Conservation (phyloP, 306 rosid species). For the Quercus variabilis region DNA sequence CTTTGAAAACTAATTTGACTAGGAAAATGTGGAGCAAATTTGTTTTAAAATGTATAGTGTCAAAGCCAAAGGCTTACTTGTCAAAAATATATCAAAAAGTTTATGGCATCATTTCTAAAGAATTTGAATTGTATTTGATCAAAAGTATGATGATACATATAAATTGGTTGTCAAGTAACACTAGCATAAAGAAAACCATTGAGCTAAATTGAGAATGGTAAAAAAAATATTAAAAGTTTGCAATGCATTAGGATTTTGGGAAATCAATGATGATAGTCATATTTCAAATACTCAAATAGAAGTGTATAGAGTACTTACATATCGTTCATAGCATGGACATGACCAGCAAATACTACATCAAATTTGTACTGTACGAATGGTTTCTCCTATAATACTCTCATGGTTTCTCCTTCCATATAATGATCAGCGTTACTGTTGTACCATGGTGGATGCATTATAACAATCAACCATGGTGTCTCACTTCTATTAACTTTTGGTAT, state of each 20-base stretch:
- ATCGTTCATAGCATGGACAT: slow-evolving; percentile 59
- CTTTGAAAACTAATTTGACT: too few relatives aligned
- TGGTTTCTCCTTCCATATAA: slow-evolving; percentile 64
- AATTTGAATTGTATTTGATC: too few relatives aligned
- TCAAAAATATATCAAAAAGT: too few relatives aligned
- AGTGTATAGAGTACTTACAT: slow-evolving; percentile 24
- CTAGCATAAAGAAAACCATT: not conserved
- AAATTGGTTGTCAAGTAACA: not conserved
- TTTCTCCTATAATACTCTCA: slow-evolving; percentile 46
- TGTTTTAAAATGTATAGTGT: too few relatives aligned
- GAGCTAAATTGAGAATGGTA: too few relatives aligned
- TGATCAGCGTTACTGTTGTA: slow-evolving; percentile 54
- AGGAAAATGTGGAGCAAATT: too few relatives aligned
- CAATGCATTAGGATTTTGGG: too few relatives aligned
- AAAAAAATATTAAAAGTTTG: too few relatives aligned
- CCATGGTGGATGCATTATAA: slow-evolving; percentile 49
- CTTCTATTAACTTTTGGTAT: slow-evolving; percentile 41
- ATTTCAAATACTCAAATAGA: not conserved
- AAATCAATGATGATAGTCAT: not conserved
- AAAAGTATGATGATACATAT: not conserved
- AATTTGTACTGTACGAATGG: slow-evolving; percentile 44
- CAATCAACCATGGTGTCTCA: slow-evolving; percentile 58
- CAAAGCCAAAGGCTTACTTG: too few relatives aligned
- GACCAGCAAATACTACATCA: slow-evolving; percentile 55
- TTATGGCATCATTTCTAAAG: too few relatives aligned